Base-by-base conservation (phyloP, 805 yeast genomes). In the Tetrapisispora fleetii region DNA sequence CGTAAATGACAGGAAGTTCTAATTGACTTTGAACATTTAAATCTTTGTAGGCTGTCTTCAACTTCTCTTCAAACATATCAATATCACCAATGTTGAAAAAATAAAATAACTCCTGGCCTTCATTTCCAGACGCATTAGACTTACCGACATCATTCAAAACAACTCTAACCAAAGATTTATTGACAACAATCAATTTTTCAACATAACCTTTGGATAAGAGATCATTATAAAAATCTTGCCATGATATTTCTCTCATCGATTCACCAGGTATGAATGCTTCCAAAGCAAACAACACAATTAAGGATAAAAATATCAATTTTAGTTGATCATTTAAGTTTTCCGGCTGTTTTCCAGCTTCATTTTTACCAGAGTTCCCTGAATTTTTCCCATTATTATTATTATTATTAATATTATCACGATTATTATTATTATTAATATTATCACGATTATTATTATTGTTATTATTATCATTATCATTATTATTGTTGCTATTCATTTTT, bases 71-170 rank as follows among this genome's bases (percentile, higher is more conserved):
- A 67, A 93, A 93, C 32, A 80, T 73, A 47, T 89, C 97, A 21
- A 90, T 80, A 1, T 95, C 83, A 10, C 99, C 99, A 58, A 93
- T 86, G 14, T 80, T 77, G 71, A 93, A 93, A 56, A 67, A 76
- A 45, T 72, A 74, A 22, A 66, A 67, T 4, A 24, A 14, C 6
- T 71, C 69, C 40, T 60, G 64, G 5, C 59, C 60, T 11, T 22
- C 17, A 37, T 51, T 51, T 44, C 56, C 55, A 38, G 61, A 62
- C 10, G 70, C 60, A 54, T 77, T 77, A n/a, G 73, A 65, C 49
- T 73, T 73, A n/a, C 84, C 85, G 48, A 71, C 73, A 14, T 78
- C 81, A 56, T 76, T 80, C 50, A 87, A 69, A 18, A 78, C 80
- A 2, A 91, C 85, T 47, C 82, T 76, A 8, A 88, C 99, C 43